Evolutionary conservation across 345 rosid species (phyloP), one percentile per base, ranked within the genome.

Genomic region (Capsella bursapastoris): DNA sequence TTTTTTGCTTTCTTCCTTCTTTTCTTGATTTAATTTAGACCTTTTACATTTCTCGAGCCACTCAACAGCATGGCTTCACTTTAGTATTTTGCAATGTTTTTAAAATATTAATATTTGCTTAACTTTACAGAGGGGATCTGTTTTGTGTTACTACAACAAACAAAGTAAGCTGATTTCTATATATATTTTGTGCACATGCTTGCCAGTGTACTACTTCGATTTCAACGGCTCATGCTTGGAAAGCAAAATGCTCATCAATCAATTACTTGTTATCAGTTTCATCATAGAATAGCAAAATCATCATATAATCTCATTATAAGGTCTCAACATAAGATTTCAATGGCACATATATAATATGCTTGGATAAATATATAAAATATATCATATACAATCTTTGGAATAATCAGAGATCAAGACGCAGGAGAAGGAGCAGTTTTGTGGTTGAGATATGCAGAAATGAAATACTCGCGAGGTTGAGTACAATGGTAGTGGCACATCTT

Each of bases 1-100:
- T 51, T 60, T 52, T 61, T 52, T 68, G 64, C 48, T 51, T 57
- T 68, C 45, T 40, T 68, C 40, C 22, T 68, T 67, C 22, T 68
- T 67, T 52, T 75, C 64, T 68, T 47, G 22, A 16, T 68, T 68
- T 52, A n/a, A 32, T 51, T 75, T 43, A 61, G 25, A 29, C 57
- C 64, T 44, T 75, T 52, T 48, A 38, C 9, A 15, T 61, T 28
- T 64, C 74, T 75, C 79, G 79, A 75, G 79, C 74, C 79, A 75
- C 64, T 68, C 79, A 75, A 68, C 35, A 25, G 40, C 57, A 68
- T 53, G 64, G 35, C 64, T 68, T 35, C 58, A 44, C 70, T 75
- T 75, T 75, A 50, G 2, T 35, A 16, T 9, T 1, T 15, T n/a
- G 16, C 12, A 27, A 40, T 41, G 4, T 41, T 58, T 28, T 22